These are phyloP conservation scores for Cornus florida DNA, from an alignment of 148 eudicot genomes.

Conservation along the genomic window DNA sequence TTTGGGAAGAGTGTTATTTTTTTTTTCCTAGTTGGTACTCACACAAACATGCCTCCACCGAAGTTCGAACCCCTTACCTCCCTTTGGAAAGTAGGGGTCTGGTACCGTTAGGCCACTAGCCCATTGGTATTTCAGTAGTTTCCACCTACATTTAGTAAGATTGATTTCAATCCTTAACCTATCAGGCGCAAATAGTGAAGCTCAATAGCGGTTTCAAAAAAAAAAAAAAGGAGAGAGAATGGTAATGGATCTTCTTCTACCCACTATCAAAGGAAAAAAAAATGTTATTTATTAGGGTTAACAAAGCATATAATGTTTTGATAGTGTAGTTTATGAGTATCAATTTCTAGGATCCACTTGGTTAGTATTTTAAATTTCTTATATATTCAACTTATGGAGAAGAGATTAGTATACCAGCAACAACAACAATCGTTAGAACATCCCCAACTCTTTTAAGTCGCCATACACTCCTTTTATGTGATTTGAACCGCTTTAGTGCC, in stretches of 20 bases:
- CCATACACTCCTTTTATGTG: conserved; percentile 57
- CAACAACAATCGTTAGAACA: conserved; percentile 73
- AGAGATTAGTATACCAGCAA: conserved; percentile 65
- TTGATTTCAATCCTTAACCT: background rate
- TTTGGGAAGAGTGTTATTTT: too few relatives aligned
- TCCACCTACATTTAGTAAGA: too few relatives aligned
- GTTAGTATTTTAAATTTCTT: background rate
- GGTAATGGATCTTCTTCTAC: background rate
- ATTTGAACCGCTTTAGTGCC: conserved; percentile 74
- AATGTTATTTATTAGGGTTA: background rate
- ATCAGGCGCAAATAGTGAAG: background rate
- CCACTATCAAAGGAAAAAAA: background rate
- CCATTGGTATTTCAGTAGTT: too few relatives aligned
- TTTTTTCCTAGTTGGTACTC: too few relatives aligned
- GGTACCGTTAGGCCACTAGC: too few relatives aligned
- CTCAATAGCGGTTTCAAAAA: background rate
- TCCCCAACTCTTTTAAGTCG: conserved; percentile 68
- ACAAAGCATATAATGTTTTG: conserved; percentile 2
- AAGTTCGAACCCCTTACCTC: too few relatives aligned
- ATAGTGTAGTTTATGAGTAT: background rate
- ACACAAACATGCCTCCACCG: too few relatives aligned
- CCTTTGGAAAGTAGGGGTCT: too few relatives aligned
- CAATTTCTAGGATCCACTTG: background rate
- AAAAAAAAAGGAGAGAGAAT: background rate
- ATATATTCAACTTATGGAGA: background rate